Evolutionary conservation across 2,329 filamentous ascomycete species (phyloP).

Genomic region (Cladobotryum protrusum): DNA sequence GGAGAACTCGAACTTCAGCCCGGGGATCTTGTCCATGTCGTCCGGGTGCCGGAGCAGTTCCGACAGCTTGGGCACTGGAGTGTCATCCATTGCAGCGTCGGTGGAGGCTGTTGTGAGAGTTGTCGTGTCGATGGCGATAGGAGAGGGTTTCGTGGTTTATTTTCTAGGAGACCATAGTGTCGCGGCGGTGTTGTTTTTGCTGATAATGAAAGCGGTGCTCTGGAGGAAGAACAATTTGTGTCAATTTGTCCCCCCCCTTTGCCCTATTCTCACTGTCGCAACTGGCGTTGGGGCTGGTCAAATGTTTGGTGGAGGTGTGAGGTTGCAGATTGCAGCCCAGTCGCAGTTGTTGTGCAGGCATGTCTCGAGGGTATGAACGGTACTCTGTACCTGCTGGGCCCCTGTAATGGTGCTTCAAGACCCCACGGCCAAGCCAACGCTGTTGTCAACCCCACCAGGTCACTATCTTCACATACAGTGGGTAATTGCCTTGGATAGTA

Average conservation of each 20-base stretch:
- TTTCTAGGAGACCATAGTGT: conserved; percentile 8
- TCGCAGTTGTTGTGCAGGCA: too few relatives aligned
- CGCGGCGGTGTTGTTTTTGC: not conserved
- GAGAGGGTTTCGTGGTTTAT: conserved; percentile 1
- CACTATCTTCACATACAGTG: too few relatives aligned
- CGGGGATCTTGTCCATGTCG: conserved; percentile 91
- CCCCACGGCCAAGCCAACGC: too few relatives aligned
- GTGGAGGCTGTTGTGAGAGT: not conserved
- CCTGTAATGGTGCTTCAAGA: too few relatives aligned
- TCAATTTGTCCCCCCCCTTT: not conserved
- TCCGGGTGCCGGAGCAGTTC: conserved; percentile 93
- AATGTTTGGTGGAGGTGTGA: not conserved
- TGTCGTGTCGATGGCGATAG: not conserved
- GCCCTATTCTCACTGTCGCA: not conserved
- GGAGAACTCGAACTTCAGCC: conserved; percentile 83
- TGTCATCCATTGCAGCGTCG: conserved; percentile 41
- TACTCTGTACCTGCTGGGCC: too few relatives aligned
- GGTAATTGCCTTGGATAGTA: too few relatives aligned
- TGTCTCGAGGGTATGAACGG: too few relatives aligned
- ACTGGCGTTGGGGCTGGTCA: not conserved
- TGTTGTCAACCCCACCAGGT: too few relatives aligned
- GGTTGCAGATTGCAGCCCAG: not conserved
- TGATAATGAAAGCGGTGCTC: not conserved
- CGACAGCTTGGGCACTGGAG: conserved; percentile 71
- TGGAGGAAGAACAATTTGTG: not conserved